Evolutionary conservation across 2,329 filamentous ascomycete genomes (phyloP).

Genomic region (Nothophaeocryptopus gaeumannii): DNA sequence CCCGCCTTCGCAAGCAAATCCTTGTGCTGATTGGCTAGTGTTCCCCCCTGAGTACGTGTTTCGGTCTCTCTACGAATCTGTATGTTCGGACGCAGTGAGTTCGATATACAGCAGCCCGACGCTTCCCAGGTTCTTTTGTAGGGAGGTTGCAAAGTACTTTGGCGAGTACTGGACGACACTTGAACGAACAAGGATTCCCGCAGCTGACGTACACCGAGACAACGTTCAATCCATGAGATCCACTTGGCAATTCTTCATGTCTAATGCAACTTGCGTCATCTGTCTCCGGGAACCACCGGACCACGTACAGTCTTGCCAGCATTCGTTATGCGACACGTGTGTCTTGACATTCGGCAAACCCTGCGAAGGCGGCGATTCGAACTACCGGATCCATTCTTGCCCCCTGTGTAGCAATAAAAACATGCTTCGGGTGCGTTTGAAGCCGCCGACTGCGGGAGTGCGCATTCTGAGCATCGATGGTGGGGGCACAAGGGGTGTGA

Average conservation of each 20-base stretch:
- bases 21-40: too few relatives aligned
- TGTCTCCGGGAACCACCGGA: neutral
- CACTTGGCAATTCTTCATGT: neutral
- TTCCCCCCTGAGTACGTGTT: too few relatives aligned
- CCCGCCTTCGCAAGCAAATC: too few relatives aligned
- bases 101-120: too few relatives aligned
- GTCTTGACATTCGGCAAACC: neutral
- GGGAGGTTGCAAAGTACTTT: too few relatives aligned
- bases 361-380: neutral
- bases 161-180: too few relatives aligned
- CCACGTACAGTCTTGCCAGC: neutral
- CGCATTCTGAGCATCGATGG: conserved; percentile 40
- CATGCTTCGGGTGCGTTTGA: neutral
- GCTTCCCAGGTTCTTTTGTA: too few relatives aligned
- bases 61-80: too few relatives aligned
- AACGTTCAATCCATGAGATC: too few relatives aligned
- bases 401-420: neutral
- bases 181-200: too few relatives aligned
- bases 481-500: conserved; percentile 30
- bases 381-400: neutral
- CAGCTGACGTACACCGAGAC: too few relatives aligned
- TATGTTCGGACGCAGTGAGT: too few relatives aligned
- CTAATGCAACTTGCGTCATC: neutral
- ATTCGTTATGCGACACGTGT: neutral
- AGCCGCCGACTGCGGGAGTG: conserved; percentile 34